A percentile compares a stretch with the other conserved stretches of the same genome.
Evolutionary conservation across 2,329 filamentous ascomycete genomes (phyloP).

Genomic region (Plectosphaerella cucumerina): DNA sequence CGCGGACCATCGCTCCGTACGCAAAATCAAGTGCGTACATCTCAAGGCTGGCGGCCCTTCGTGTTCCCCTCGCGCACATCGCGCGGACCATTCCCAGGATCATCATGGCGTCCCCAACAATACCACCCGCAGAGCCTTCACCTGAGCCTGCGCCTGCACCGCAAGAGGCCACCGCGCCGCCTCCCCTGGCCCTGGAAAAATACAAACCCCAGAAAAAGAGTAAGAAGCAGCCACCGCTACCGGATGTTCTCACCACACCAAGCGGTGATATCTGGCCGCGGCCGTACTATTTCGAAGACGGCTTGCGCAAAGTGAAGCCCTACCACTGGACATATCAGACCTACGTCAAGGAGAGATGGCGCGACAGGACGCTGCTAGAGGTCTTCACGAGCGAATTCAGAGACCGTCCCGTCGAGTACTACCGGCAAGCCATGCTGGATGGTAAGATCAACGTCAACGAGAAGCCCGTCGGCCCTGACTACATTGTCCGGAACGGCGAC

Average conservation of each 20-base stretch:
- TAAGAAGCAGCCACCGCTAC: background rate
- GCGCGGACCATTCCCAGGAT: conserved; percentile 9
- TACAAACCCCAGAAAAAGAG: background rate
- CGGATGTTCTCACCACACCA: conserved; percentile 25
- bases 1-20: too few species aligned
- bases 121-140: background rate
- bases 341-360: conserved; percentile 90
- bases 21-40: too few species aligned
- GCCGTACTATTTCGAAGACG: conserved; percentile 81
- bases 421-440: conserved; percentile 74
- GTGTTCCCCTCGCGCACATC: background rate
- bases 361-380: conserved; percentile 73
- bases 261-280: conserved; percentile 41
- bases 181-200: too few species aligned
- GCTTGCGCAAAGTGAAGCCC: conserved; percentile 75
- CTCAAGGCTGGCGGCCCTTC: too few species aligned
- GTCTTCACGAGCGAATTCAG: conserved; percentile 91
- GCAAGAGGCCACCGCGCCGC: background rate
- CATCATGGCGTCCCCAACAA: conserved; percentile 1
- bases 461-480: conserved; percentile 60
- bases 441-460: conserved; percentile 81
- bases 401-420: conserved; percentile 82
- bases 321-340: conserved; percentile 97
- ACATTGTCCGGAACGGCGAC: conserved; percentile 82
- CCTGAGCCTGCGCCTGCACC: background rate